Percentiles rank a stretch among this genome's conserved stretches.
phyloP scores from a whole-genome alignment of 1,284 basidiomycete species.

The Cystobasidium slooffiae region DNA sequence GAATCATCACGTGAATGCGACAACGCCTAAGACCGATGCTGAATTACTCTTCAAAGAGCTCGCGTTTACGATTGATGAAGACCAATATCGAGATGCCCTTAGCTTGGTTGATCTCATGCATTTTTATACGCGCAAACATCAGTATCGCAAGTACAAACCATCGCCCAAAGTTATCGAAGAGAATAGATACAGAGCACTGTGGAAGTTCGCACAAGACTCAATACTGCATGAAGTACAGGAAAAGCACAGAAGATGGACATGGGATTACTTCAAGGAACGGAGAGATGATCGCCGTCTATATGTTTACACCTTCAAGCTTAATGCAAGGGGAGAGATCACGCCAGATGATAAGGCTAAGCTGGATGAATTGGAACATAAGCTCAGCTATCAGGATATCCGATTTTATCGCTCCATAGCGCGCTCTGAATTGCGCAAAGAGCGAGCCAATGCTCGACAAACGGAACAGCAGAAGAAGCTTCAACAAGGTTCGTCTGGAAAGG shows the following conservation, averaged over 20 bases:
- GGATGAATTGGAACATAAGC: constrained; percentile 74
- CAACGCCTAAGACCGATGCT: constrained; percentile 81
- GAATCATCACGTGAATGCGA: constrained; percentile 70
- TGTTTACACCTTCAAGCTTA: constrained; percentile 80
- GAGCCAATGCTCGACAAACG: constrained; percentile 65
- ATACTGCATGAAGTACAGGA: constrained; percentile 87
- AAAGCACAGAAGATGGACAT: constrained; percentile 82
- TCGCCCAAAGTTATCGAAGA: constrained; percentile 65
- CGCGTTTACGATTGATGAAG: constrained; percentile 86
- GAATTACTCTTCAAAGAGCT: constrained; percentile 93
- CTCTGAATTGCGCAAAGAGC: constrained; percentile 84
- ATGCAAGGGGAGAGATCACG: constrained; percentile 64
- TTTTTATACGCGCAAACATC: constrained; percentile 87
- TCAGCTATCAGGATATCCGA: constrained; percentile 93
- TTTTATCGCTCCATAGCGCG: constrained; percentile 97
- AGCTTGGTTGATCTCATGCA: constrained; percentile 97
- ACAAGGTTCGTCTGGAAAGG: constrained; percentile 53
- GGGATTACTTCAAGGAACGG: constrained; percentile 86
- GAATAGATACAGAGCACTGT: constrained; percentile 73
- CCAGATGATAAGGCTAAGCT: constrained; percentile 68
- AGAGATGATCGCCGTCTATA: constrained; percentile 83
- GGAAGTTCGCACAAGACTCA: constrained; percentile 80
- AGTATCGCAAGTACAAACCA: constrained; percentile 70
- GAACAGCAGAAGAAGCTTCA: constrained; percentile 67
- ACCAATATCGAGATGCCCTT: constrained; percentile 94